Base-by-base conservation (phyloP, 192 early-diverging fungal species). In the Glomus cerebriforme region DNA sequence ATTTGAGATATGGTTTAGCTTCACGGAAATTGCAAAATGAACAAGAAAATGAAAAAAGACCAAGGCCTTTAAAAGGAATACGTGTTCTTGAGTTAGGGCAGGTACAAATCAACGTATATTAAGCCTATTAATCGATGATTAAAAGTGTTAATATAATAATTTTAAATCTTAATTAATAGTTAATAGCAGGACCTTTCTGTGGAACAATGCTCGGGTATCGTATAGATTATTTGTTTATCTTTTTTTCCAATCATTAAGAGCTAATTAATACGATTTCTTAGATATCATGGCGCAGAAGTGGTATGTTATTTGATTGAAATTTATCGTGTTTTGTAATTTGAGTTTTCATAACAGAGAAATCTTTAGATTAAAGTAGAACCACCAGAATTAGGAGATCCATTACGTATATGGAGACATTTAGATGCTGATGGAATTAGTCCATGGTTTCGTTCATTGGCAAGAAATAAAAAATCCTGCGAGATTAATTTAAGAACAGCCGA, bases 131-230 rank as follows among this genome's bases (percentile, higher is more conserved):
- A 27, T 29, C 19, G 15, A 59, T 59, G 58, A 59, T 59, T 7
- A 59, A n/a, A n/a, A n/a, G n/a, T 0, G 17, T 60, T 60, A 3
- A 2, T 60, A 24, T 60, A 26, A 0, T 63, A 27, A 63, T 63
- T 27, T 26, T 9, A 8, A 24, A 1, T 63, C 9, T 27, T 63
- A 19, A 12, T 63, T 63, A 68, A n/a, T 68, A 37, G 83, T 62
- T 88, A 27, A 81, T 88, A 64, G 87, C 87, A 47, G 87, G 87
- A 5, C 87, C 87, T 10, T 88, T 87, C 71, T 86, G 85, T 72
- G 87, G 81, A 39, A 83, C 83, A n/a, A 86, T 88, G 39, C 71
- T 87, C 2, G 86, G 85, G 83, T 84, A 82, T 80, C 15, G 4
- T 3, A 13, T 49, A 5, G 2, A 19, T 49, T 34, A 0, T 29